These are phyloP conservation scores for Xylaria sp. DNA, from an alignment of 2,329 filamentous ascomycete species.

Conservation along the genomic window DNA sequence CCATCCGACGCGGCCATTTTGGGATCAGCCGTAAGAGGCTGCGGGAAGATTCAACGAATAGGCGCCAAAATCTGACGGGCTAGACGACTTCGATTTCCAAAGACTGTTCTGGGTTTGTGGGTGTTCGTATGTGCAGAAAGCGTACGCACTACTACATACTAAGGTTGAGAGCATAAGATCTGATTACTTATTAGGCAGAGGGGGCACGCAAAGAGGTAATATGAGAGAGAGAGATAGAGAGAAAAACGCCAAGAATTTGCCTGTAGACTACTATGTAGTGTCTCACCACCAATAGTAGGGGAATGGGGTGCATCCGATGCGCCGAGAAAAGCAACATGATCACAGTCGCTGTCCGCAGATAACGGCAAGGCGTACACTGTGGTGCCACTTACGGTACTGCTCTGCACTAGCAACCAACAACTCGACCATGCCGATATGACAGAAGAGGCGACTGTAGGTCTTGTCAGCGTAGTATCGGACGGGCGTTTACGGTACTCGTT, in stretches of 20 bases:
- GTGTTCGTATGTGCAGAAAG: neutral
- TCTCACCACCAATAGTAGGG: constrained; percentile 32
- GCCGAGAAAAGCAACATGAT: constrained; percentile 34
- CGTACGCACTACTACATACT: neutral
- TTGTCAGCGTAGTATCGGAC: constrained; percentile 31
- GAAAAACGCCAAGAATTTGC: constrained; percentile 32
- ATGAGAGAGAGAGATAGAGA: constrained; percentile 9
- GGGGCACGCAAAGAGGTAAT: constrained; percentile 15
- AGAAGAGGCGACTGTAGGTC: neutral
- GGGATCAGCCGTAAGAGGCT: constrained; percentile 30
- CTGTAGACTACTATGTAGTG: constrained; percentile 22
- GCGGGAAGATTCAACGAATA: neutral
- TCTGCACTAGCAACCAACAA: neutral
- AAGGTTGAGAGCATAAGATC: constrained; percentile 1
- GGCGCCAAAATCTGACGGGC: neutral
- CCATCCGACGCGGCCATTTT: constrained; percentile 53
- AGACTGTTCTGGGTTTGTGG: constrained; percentile 3
- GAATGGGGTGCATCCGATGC: constrained; percentile 25
- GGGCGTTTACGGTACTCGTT: constrained; percentile 23
- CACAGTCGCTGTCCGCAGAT: constrained; percentile 33
- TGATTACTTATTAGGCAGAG: constrained; percentile 2
- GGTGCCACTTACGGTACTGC: neutral
- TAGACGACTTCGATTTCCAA: constrained; percentile 2
- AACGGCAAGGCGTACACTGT: constrained; percentile 29
- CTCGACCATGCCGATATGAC: constrained; percentile 8